phyloP scores from a whole-genome alignment of 805 yeast genomes.

The Starmerella apicola region DNA sequence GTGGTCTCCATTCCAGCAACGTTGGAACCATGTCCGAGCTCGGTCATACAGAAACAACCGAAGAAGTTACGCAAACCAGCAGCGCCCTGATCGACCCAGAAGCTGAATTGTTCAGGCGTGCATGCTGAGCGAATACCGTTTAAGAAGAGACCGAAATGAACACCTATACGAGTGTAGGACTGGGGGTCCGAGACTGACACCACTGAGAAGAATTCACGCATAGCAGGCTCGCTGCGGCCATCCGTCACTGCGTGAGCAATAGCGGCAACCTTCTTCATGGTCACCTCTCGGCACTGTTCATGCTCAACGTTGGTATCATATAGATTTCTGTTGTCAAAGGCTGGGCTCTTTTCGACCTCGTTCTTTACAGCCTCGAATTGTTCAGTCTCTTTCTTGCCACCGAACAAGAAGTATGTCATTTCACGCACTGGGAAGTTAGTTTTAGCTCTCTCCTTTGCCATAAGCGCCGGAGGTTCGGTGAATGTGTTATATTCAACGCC shows the following conservation, averaged over 20 bases:
- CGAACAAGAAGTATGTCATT: constrained; percentile 34
- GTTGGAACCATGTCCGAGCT: constrained; percentile 84
- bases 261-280: constrained; percentile 24
- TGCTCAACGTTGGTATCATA: constrained; percentile 37
- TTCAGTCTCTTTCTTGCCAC: constrained; percentile 30
- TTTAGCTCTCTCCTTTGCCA: constrained; percentile 31
- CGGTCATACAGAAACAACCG: constrained; percentile 92
- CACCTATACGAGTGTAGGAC: constrained; percentile 70
- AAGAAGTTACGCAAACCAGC: constrained; percentile 32
- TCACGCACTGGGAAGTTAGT: constrained; percentile 29
- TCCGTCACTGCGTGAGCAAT: constrained; percentile 21
- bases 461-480: constrained; percentile 28
- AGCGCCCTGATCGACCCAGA: constrained; percentile 61
- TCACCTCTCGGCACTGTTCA: constrained; percentile 27
- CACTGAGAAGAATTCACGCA: constrained; percentile 21
- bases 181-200: constrained; percentile 49
- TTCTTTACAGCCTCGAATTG: constrained; percentile 29
- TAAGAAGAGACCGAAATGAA: constrained; percentile 75
- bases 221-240: constrained; percentile 23
- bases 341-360: constrained; percentile 43
- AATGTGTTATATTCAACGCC: constrained; percentile 22
- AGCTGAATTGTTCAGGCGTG: constrained; percentile 66
- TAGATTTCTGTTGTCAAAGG: constrained; percentile 32
- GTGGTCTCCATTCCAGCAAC: constrained; percentile 91
- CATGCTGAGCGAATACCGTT: constrained; percentile 79